Conservation (phyloP, 306 rosid genomes). For the Castanea mollissima region DNA sequence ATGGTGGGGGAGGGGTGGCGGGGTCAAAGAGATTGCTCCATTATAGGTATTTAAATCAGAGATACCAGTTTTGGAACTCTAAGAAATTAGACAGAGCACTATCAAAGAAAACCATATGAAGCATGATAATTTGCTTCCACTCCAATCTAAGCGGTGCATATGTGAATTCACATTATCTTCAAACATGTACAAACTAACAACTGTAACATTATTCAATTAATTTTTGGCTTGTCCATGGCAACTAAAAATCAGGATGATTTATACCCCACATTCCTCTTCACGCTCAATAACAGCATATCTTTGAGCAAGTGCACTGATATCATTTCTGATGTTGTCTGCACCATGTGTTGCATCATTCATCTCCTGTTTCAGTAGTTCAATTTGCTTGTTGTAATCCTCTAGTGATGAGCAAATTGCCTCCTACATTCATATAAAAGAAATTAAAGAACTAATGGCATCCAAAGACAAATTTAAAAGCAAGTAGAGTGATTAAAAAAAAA, state of each 20-base stretch:
- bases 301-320: constrained; percentile 97
- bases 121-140: background rate
- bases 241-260: constrained; percentile 29
- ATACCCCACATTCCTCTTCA: constrained; percentile 97
- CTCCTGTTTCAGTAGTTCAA: constrained; percentile 88
- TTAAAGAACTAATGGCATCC: constrained; percentile 1
- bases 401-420: constrained; percentile 93
- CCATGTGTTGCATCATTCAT: constrained; percentile 99
- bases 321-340: constrained; percentile 94
- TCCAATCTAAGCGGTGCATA: background rate
- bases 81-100: background rate
- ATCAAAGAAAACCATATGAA: background rate
- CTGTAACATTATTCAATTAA: constrained; percentile 15
- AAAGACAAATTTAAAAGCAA: background rate
- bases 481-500: background rate
- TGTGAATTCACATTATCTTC: background rate
- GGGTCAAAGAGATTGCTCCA: background rate
- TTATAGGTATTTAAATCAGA: background rate
- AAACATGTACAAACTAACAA: background rate
- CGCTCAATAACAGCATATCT: constrained; percentile 94
- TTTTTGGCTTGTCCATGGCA: background rate
- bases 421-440: constrained; percentile 37
- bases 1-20: background rate
- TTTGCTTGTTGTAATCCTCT: constrained; percentile 99
- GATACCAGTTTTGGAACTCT: background rate